Base-by-base conservation (phyloP, 73 alveolate species). In the Urostyla sp. region DNA sequence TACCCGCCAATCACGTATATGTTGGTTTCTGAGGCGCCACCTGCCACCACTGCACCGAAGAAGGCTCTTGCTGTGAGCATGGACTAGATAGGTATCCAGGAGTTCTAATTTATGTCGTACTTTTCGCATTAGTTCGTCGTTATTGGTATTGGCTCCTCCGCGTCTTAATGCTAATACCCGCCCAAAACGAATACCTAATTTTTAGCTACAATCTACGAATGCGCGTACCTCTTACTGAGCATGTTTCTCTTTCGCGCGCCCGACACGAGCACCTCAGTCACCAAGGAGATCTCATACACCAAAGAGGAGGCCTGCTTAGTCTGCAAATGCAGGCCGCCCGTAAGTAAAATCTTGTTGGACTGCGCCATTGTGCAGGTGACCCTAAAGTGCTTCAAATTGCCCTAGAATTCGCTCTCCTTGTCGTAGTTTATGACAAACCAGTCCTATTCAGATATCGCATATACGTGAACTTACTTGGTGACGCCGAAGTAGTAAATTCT, bases 1-100 rank as follows among this genome's bases (percentile, higher is more conserved):
- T 72, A 35, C 11, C 91, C 91, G 10, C 91, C 91, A 44, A 83
- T 72, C 34, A 43, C 45, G 45, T 72, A 83, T 30, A 54, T 36
- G 58, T 44, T 67, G 15, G 24, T 67, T 52, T 20, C 72, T 61
- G 16, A 83, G n/a, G 8, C 53, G n/a, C 20, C 77, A 56, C 7
- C 26, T 75, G 2, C 83, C 86, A 26, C n/a, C n/a, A n/a, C n/a
- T n/a, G n/a, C n/a, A n/a, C n/a, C n/a, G n/a, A 72, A 34, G 38
- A 34, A 83, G 0, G 82, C 91, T 55, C 83, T 55, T 3, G 63
- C 66, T 10, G 20, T 27, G 37, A 54, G 69, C 61, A 83, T 32
- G 0, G 51, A 37, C 18, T 54, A 59, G 23, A 57, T 44, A 24
- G 2, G n/a, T 1, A 36, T 52, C 91, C 91, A 83, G 2, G 15